Percentiles rank a stretch among this genome's conserved stretches.
Conservation (phyloP, 768 basidiomycete genomes). For the Suillus lakei region DNA sequence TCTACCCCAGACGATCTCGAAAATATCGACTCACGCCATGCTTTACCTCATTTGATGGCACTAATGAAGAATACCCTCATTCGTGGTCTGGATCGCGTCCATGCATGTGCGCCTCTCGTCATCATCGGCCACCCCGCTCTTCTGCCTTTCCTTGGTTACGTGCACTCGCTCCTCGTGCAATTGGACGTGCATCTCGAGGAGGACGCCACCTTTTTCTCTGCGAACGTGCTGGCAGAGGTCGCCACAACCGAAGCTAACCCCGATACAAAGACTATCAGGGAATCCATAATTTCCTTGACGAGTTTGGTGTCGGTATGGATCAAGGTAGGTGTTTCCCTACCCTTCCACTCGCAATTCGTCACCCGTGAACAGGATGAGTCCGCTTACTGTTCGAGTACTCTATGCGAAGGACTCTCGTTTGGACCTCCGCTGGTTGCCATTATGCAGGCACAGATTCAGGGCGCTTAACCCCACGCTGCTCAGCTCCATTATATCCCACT, state of each 20-base stretch:
- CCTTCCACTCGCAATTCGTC: background rate
- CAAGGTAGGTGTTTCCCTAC: constrained; percentile 1
- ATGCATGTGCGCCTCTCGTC: constrained; percentile 10
- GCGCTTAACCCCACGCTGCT: background rate
- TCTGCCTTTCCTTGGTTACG: constrained; percentile 9
- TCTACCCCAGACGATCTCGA: constrained; percentile 12
- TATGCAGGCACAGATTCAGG: constrained; percentile 10
- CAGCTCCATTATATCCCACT: constrained; percentile 6
- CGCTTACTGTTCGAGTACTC: background rate
- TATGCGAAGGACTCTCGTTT: constrained; percentile 4
- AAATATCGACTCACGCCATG: constrained; percentile 3
- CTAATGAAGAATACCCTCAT: constrained; percentile 16
- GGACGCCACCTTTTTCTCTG: constrained; percentile 6
- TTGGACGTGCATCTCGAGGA: constrained; percentile 9
- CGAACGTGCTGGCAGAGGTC: background rate
- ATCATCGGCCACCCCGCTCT: background rate
- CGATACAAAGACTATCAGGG: background rate
- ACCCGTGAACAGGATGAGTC: constrained; percentile 1
- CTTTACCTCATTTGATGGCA: constrained; percentile 12
- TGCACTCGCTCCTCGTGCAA: constrained; percentile 2
- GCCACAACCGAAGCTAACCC: background rate
- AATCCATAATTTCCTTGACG: constrained; percentile 1
- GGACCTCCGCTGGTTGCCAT: background rate
- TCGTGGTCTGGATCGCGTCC: constrained; percentile 10
- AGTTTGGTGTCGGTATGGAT: constrained; percentile 4